Conservation (phyloP, 2,329 filamentous ascomycete genomes). For the Phialocephala subalpina region DNA sequence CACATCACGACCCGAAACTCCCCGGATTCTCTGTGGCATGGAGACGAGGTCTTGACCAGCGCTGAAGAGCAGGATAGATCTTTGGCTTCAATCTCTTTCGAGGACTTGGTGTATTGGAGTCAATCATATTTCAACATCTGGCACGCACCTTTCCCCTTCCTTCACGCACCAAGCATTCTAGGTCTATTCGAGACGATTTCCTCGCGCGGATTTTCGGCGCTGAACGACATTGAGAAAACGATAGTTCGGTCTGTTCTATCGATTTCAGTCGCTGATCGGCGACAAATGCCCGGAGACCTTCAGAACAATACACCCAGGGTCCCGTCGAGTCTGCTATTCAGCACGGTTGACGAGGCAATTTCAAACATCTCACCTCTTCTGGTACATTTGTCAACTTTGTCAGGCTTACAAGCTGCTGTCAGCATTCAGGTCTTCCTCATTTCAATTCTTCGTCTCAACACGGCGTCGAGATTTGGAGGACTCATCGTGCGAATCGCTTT, state of each 20-base stretch:
- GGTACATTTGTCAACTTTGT: conserved; percentile 55
- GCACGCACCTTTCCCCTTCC: conserved; percentile 64
- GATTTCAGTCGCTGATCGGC: conserved; percentile 60
- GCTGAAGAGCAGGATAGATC: background rate
- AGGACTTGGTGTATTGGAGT: conserved; percentile 58
- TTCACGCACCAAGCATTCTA: conserved; percentile 61
- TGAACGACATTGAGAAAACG: conserved; percentile 48
- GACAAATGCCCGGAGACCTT: conserved; percentile 47
- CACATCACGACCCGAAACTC: conserved; percentile 47
- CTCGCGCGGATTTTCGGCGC: conserved; percentile 41
- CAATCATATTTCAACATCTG: conserved; percentile 63
- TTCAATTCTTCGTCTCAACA: conserved; percentile 63
- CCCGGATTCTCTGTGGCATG: conserved; percentile 46
- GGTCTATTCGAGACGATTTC: conserved; percentile 53
- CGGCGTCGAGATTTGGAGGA: conserved; percentile 63
- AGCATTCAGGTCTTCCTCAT: conserved; percentile 62
- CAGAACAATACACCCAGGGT: conserved; percentile 39
- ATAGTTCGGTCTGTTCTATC: conserved; percentile 59
- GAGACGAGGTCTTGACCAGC: conserved; percentile 45
- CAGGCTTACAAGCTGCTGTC: conserved; percentile 58
- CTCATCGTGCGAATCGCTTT: conserved; percentile 62
- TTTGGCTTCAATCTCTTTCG: conserved; percentile 48
- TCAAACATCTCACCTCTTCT: conserved; percentile 56
- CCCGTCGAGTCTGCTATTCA: conserved; percentile 55
- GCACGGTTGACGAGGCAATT: conserved; percentile 57